Conservation (phyloP, 306 rosid genomes). For the Cercis canadensis region DNA sequence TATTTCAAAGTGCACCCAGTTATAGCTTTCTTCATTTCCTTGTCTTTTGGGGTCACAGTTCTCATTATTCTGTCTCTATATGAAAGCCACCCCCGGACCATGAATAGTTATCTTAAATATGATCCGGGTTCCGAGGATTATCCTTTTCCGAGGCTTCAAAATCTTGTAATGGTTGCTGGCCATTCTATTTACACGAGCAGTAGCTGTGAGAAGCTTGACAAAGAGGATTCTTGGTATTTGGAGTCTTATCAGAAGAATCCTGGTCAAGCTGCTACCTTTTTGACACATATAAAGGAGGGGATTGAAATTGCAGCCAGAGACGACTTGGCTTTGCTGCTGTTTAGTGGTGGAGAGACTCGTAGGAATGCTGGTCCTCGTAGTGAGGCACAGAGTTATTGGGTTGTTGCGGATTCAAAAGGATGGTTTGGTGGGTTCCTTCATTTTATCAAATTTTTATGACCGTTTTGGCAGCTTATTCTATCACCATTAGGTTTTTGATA, state of each 20-base stretch:
- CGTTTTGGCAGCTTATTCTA: conserved; percentile 8
- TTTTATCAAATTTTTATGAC: conserved; percentile 8
- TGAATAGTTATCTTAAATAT: conserved; percentile 31
- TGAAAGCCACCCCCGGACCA: conserved; percentile 45
- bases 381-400: conserved; percentile 98
- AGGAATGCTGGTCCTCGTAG: conserved; percentile 92
- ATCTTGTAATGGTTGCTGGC: conserved; percentile 95
- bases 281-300: conserved; percentile 74
- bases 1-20: conserved; percentile 70
- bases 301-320: conserved; percentile 64
- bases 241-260: conserved; percentile 93
- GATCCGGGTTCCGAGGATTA: conserved; percentile 46
- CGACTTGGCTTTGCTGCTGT: conserved; percentile 68
- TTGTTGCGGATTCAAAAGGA: conserved; percentile 76
- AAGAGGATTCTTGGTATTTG: conserved; percentile 92
- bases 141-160: conserved; percentile 69
- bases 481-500: not conserved
- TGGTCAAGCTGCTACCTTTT: conserved; percentile 86
- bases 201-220: conserved; percentile 78
- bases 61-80: conserved; percentile 57
- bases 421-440: conserved; percentile 81
- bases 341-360: conserved; percentile 97
- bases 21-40: conserved; percentile 46
- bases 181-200: conserved; percentile 86
- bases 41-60: conserved; percentile 59